Evolutionary conservation across 257 asterid genomes (phyloP), one percentile per base, ranked within the genome.

Genomic region (Petunia secreta): DNA sequence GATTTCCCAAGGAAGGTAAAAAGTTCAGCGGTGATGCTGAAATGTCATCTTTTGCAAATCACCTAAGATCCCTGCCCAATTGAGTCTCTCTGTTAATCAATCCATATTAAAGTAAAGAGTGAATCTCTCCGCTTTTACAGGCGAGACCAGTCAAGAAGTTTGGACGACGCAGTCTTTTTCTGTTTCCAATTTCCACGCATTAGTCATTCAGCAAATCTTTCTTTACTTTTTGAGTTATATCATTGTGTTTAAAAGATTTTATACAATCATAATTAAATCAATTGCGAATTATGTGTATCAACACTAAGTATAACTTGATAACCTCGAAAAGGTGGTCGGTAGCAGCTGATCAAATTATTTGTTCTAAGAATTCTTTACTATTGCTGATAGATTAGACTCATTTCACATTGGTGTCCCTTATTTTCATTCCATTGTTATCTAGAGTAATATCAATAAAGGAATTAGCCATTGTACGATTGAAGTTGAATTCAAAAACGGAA

Each of bases 131-230:
- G 48, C 50, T 13, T 14, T 65, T 13, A 39, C 2, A 39, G 48
- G 40, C 2, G 73, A 64, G 50, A 39, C 50, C 60, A 71, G 43
- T 48, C 77, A 48, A 71, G 10, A 71, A 71, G 11, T 25, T 71
- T 71, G 46, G 25, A 4, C 25, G 1, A 16, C 25, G 25, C 59
- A 46, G 39, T 6, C 39, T 68, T n/a, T 43, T 66, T 43, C 75
- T 8, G 10, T 44, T 68, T 46, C 58, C 76, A 69, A 2, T 69
- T 44, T 46, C 10, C n/a, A 46, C 40, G 6, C 53, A 25, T n/a
- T 16, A 69, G 10, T 37, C 15, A 4, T 63, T 34, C 40, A 4
- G 2, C 2, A 62, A 4, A 60, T 60, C 67, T 34, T 57, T 57
- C 62, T 4, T 34, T 62, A 25, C 39, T 16, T 69, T 8, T 4